Evolutionary conservation across 2,329 filamentous ascomycete genomes (phyloP).

Genomic region (Scytalidium lignicola): DNA sequence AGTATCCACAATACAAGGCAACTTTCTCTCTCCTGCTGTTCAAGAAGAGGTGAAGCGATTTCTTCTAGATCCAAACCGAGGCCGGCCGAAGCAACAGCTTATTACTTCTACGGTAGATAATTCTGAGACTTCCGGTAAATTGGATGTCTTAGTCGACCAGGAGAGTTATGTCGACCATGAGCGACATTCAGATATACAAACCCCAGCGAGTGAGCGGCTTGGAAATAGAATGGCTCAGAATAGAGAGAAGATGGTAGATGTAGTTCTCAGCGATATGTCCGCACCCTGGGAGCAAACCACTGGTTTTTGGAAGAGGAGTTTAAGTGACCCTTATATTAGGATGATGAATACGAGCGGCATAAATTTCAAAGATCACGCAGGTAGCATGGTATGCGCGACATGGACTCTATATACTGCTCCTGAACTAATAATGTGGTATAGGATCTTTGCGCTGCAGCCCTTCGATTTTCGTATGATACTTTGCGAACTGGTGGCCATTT

Average conservation of each 20-base stretch:
- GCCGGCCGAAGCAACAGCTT: conserved; percentile 37
- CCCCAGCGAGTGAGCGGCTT: background rate
- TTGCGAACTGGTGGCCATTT: conserved; percentile 81
- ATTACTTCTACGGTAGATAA: conserved; percentile 14
- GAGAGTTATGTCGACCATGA: conserved; percentile 65
- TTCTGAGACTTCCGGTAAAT: conserved; percentile 4
- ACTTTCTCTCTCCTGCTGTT: conserved; percentile 76
- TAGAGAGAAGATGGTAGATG: conserved; percentile 68
- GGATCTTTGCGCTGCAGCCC: conserved; percentile 85
- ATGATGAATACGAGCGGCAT: conserved; percentile 99
- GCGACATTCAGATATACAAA: conserved; percentile 33
- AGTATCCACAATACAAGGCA: conserved; percentile 91
- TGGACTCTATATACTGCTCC: background rate
- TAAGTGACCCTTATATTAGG: conserved; percentile 96
- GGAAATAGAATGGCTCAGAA: background rate
- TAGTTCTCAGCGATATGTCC: conserved; percentile 99
- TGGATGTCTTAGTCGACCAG: conserved; percentile 25
- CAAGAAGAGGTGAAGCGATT: conserved; percentile 73
- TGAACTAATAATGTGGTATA: conserved; percentile 31
- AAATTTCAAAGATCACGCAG: conserved; percentile 78
- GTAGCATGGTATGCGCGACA: conserved; percentile 76
- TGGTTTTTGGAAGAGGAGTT: conserved; percentile 76
- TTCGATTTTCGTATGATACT: conserved; percentile 81
- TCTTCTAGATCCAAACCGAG: conserved; percentile 59
- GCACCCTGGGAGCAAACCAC: conserved; percentile 83